Evolutionary conservation across 129 eudicot species (phyloP).

Genomic region (Chrysanthemum makinoi): DNA sequence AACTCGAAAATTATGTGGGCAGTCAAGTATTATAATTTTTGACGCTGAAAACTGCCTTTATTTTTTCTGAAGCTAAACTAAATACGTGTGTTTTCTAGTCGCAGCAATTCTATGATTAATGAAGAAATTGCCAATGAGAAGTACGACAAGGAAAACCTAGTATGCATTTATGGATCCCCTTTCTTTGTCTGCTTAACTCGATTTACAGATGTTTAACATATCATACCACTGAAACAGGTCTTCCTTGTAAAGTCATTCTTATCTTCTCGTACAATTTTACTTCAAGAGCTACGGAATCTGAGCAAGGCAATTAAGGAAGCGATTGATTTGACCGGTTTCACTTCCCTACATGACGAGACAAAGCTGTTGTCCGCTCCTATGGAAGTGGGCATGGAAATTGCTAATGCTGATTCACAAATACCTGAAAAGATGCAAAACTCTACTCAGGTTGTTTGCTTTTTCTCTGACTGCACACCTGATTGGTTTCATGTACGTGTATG

Average conservation of each 20-base stretch:
- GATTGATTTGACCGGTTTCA: conserved; percentile 57
- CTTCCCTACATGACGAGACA: conserved; percentile 46
- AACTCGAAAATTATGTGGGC: conserved; percentile 23
- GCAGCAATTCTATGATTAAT: conserved; percentile 49
- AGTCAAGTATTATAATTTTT: conserved; percentile 4
- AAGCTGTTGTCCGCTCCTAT: conserved; percentile 35
- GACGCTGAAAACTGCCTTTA: conserved; percentile 2
- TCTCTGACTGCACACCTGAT: conserved; percentile 2
- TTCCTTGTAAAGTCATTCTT: conserved; percentile 68
- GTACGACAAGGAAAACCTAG: conserved; percentile 54
- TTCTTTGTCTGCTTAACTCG: background rate
- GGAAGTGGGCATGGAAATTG: conserved; percentile 24
- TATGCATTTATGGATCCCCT: conserved; percentile 38
- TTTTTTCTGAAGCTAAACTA: conserved; percentile 9
- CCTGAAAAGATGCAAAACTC: conserved; percentile 23
- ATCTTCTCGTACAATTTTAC: conserved; percentile 62
- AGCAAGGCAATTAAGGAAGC: conserved; percentile 64
- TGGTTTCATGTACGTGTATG: conserved; percentile 5
- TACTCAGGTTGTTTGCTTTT: conserved; percentile 44
- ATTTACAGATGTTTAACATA: conserved; percentile 7
- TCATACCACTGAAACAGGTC: conserved; percentile 36
- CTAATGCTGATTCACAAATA: conserved; percentile 38
- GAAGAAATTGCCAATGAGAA: conserved; percentile 38
- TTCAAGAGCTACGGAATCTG: conserved; percentile 72
- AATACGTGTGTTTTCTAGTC: conserved; percentile 14